Evolutionary conservation across 345 rosid species (phyloP).

Genomic region (Gossypioides kirkii): DNA sequence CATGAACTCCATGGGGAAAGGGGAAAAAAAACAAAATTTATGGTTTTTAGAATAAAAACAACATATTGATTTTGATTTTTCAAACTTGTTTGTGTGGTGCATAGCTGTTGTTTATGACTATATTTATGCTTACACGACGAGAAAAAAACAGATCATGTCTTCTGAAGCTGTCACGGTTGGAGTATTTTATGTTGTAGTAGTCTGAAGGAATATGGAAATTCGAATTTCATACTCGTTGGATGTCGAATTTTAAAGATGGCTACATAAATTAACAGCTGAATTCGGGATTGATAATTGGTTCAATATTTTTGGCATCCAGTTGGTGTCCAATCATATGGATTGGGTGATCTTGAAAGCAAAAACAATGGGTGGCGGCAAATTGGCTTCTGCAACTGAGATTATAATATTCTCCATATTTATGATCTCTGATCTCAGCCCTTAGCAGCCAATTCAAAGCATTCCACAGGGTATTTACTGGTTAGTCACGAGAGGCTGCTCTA

Average conservation of each 20-base stretch:
- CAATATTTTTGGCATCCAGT: neutral
- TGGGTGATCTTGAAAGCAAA: neutral
- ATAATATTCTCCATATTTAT: neutral
- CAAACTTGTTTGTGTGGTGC: conserved; percentile 3
- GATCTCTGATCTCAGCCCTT: neutral
- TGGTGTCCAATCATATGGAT: neutral
- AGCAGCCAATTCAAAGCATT: neutral
- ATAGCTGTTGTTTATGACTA: neutral
- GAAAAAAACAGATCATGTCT: conserved; percentile 8
- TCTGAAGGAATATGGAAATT: neutral
- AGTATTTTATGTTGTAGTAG: neutral
- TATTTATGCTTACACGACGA: neutral
- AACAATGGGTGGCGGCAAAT: neutral
- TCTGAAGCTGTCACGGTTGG: neutral
- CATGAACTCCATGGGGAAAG: neutral
- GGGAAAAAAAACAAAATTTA: neutral
- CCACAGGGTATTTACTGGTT: neutral
- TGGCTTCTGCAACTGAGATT: neutral
- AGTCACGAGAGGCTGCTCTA: neutral
- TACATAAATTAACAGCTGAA: neutral
- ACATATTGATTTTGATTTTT: neutral
- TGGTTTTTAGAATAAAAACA: neutral
- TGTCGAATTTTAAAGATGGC: neutral
- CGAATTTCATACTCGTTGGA: neutral
- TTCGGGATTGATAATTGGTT: neutral